Conservation (phyloP, 208 protist species). For the Phytomonas sp. region DNA sequence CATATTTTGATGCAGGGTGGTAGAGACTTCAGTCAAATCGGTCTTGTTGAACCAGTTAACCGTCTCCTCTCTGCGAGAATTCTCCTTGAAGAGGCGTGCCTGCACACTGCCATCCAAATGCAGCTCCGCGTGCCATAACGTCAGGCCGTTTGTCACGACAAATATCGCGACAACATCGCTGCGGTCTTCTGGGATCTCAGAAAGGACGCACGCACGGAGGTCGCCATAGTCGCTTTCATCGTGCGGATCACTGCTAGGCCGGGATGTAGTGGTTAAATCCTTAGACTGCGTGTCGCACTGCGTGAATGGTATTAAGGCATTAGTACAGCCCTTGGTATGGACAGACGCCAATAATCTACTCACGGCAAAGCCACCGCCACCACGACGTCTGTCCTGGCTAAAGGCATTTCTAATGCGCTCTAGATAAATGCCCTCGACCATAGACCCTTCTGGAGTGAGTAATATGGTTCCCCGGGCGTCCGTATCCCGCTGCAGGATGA, state of each 20-base stretch:
- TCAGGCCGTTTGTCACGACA: slow-evolving; percentile 47
- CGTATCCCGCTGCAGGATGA: slow-evolving; percentile 48
- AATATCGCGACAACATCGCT: slow-evolving; percentile 24
- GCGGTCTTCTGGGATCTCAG: slow-evolving; percentile 23
- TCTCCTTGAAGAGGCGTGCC: not conserved
- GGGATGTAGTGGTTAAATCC: not conserved
- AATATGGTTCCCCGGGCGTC: slow-evolving; percentile 42
- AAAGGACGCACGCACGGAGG: slow-evolving; percentile 30
- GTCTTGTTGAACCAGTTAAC: not conserved
- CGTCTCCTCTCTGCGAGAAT: not conserved
- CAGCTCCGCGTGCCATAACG: slow-evolving; percentile 53
- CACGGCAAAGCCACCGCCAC: not conserved
- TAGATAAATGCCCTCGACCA: slow-evolving; percentile 31
- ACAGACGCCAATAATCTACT: not conserved
- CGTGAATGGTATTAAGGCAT: not conserved
- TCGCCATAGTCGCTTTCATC: not conserved
- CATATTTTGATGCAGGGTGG: not conserved
- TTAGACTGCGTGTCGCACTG: not conserved
- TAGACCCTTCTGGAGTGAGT: slow-evolving; percentile 31
- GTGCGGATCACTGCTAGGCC: not conserved
- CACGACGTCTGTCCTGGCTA: slow-evolving; percentile 5
- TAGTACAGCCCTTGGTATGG: not conserved
- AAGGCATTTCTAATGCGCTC: slow-evolving; percentile 13
- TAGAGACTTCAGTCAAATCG: not conserved
- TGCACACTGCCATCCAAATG: slow-evolving; percentile 28